Conservation (phyloP, 768 basidiomycete species). For the Jaapia argillacea region DNA sequence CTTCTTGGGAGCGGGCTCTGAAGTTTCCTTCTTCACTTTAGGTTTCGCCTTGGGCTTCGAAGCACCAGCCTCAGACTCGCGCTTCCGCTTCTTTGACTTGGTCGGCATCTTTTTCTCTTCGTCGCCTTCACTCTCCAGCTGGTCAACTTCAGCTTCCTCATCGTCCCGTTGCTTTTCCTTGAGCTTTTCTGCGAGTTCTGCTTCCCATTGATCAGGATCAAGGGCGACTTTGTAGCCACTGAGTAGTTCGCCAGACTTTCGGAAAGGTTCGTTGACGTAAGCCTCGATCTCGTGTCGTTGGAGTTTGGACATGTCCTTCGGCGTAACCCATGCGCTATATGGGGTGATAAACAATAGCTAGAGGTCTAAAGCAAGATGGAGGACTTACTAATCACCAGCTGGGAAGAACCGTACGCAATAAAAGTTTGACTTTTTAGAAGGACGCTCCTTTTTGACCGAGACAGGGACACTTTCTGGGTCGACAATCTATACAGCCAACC, state of each 20-base stretch:
- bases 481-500: constrained; percentile 50
- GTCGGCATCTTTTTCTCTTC: constrained; percentile 32
- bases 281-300: constrained; percentile 73
- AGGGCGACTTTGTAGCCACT: constrained; percentile 67
- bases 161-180: constrained; percentile 40
- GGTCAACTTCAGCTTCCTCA: constrained; percentile 55
- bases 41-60: constrained; percentile 31
- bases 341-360: constrained; percentile 7
- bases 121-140: constrained; percentile 43
- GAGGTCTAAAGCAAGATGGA: constrained; percentile 1
- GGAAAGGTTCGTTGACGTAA: constrained; percentile 69
- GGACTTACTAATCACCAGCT: constrained; percentile 81
- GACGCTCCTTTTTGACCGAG: constrained; percentile 59
- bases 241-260: constrained; percentile 68
- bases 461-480: constrained; percentile 59
- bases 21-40: constrained; percentile 34
- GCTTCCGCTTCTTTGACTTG: constrained; percentile 51
- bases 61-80: constrained; percentile 41
- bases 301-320: constrained; percentile 76
- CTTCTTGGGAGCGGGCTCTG: constrained; percentile 28
- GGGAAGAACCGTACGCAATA: constrained; percentile 89
- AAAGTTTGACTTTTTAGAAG: constrained; percentile 61
- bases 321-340: constrained; percentile 70
- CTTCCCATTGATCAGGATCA: constrained; percentile 64
- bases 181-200: constrained; percentile 28